phyloP scores from a whole-genome alignment of 352 stramenopile genomes.

The Blastocystis sp. region DNA sequence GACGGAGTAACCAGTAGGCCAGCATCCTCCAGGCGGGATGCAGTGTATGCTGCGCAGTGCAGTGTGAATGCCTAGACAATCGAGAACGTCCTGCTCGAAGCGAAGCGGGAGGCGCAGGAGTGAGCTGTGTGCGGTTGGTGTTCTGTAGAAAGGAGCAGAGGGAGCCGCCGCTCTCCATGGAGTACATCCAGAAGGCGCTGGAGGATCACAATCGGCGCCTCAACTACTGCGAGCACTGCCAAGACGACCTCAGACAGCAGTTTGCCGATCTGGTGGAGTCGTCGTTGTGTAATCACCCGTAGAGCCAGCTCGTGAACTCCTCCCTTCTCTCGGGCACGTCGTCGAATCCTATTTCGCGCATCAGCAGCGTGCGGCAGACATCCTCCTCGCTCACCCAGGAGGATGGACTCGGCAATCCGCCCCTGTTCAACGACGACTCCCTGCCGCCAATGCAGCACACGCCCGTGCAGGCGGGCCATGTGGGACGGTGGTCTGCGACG shows the following conservation, averaged over 20 bases:
- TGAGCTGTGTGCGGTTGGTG: background rate
- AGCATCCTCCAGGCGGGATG: conserved; percentile 29
- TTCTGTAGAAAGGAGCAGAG: background rate
- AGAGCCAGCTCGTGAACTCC: conserved; percentile 49
- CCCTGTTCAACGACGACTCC: background rate
- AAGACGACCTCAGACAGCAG: conserved; percentile 16
- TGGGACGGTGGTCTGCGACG: conserved; percentile 18
- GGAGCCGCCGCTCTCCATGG: background rate
- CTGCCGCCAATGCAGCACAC: conserved; percentile 8
- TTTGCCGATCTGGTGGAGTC: conserved; percentile 26
- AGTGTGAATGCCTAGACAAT: conserved; percentile 44
- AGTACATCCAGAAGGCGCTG: background rate
- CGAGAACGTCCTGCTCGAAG: conserved; percentile 62
- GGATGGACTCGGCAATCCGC: too few species aligned
- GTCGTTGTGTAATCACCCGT: background rate
- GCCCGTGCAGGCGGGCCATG: conserved; percentile 16
- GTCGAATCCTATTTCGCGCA: background rate
- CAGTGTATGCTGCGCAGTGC: background rate
- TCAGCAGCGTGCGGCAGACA: background rate
- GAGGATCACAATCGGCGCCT: conserved; percentile 39
- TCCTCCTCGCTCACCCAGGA: background rate
- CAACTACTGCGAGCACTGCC: background rate
- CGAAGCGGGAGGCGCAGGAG: conserved; percentile 31
- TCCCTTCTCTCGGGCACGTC: conserved; percentile 41
- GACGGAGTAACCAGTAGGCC: background rate